Conservation (phyloP, 208 protist genomes). For the Trichomonas vaginalis region DNA sequence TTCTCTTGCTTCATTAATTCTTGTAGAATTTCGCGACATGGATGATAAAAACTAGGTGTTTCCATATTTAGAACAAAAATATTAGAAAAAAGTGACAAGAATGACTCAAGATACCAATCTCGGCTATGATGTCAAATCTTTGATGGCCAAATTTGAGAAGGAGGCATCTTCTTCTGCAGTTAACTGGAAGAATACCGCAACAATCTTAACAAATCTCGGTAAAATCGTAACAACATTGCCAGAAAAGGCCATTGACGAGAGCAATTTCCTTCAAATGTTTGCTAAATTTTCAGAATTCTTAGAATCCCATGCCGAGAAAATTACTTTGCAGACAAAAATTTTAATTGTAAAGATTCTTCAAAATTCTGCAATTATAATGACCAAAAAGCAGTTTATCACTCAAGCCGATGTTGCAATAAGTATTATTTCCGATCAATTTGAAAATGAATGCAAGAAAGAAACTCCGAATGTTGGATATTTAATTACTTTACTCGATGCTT, state of each 20-base stretch:
- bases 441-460: neutral
- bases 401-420: neutral
- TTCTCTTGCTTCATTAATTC: neutral
- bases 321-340: neutral
- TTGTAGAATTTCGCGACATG: neutral
- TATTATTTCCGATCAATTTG: neutral
- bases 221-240: neutral
- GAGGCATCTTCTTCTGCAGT: neutral
- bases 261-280: neutral
- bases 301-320: neutral
- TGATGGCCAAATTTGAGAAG: neutral
- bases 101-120: neutral
- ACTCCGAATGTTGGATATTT: neutral
- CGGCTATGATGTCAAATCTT: neutral
- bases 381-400: neutral
- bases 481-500: neutral
- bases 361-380: neutral
- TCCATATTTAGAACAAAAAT: too few relatives aligned
- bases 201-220: neutral
- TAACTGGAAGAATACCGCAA: neutral
- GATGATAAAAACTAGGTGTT: neutral
- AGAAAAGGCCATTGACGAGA: neutral
- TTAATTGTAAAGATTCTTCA: neutral
- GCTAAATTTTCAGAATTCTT: neutral
- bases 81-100: neutral